Base-by-base conservation (phyloP, 2,329 filamentous ascomycete species). In the Ophiostoma novo-ulmi region DNA sequence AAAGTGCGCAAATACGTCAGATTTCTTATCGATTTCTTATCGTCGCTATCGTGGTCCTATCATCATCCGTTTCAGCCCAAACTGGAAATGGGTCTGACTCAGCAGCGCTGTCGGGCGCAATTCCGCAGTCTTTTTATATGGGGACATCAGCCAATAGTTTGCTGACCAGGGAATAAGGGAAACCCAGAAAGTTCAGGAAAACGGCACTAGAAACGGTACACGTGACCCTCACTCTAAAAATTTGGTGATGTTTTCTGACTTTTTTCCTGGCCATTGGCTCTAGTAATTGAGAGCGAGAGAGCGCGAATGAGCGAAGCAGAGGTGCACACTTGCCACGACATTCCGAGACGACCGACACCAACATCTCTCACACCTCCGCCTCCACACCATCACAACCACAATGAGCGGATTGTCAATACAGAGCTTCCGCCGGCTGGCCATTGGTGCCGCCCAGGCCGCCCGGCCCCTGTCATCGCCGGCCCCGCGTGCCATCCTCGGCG, bases 341-440 rank as follows among this genome's bases (percentile, higher is more conserved):
- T 2, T 13, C 31, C 61, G 48, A 61, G n/a, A 20, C 26, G 20
- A 31, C 39, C 11, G 20, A 31, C 39, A 11, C 26, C 26, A 17
- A 31, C 20, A 10, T 14, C 17, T 55, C 5, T 39, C 26, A 39
- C 26, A 20, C 38, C 20, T 11, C 41, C 20, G 5, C 14, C 5
- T 38, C 10, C 22, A 14, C 41, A 11, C 69, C 20, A 41, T 20
- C 61, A 48, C 44, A 58, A 22, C 58, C 69, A 71, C 69, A 14
- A 75, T 75, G 75, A 74, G 72, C 71, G 71, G 69, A 39, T 55
- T 72, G 58, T 58, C 70, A 69, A 63, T 70, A 52, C 71, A 71
- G 61, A 67, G 72, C 55, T 65, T 76, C 13, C 67, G 71, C 68
- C 81, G 79, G 77, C 79, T 85, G 76, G 80, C 82, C 38, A 70